Evolutionary conservation across 306 rosid genomes (phyloP).

Genomic region (Vachellia pachyceras): DNA sequence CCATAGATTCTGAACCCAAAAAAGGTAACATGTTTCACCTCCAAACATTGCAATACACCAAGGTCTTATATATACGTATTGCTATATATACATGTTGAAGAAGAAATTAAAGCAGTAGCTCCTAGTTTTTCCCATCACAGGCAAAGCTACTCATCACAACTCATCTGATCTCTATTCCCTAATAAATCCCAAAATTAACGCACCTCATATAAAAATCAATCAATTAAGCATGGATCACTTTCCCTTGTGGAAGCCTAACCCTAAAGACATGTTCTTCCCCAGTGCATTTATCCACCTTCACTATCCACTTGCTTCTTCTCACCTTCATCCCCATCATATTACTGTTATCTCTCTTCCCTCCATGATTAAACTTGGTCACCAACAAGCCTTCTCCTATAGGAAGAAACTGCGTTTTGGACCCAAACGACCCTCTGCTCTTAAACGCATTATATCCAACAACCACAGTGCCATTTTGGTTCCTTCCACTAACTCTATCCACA

Average conservation of each 20-base stretch:
- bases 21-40: not conserved
- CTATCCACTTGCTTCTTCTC: constrained; percentile 63
- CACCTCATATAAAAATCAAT: not conserved
- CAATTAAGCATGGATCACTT: constrained; percentile 56
- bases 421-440: constrained; percentile 50
- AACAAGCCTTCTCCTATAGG: constrained; percentile 88
- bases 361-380: constrained; percentile 58
- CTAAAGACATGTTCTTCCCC: constrained; percentile 96
- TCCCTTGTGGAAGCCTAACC: constrained; percentile 66
- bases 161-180: not conserved
- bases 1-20: too few relatives aligned
- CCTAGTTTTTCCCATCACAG: not conserved
- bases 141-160: constrained; percentile 21
- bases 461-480: constrained; percentile 52
- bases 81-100: constrained; percentile 41
- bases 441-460: constrained; percentile 84
- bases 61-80: not conserved
- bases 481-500: constrained; percentile 42
- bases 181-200: not conserved
- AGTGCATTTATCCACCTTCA: constrained; percentile 80
- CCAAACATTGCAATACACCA: not conserved
- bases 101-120: too few relatives aligned
- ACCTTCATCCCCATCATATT: constrained; percentile 18
- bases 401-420: constrained; percentile 68
- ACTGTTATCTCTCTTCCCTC: not conserved